These are phyloP conservation scores for Caryocar brasiliense DNA, from an alignment of 441 rosid species.

Conservation along the genomic window DNA sequence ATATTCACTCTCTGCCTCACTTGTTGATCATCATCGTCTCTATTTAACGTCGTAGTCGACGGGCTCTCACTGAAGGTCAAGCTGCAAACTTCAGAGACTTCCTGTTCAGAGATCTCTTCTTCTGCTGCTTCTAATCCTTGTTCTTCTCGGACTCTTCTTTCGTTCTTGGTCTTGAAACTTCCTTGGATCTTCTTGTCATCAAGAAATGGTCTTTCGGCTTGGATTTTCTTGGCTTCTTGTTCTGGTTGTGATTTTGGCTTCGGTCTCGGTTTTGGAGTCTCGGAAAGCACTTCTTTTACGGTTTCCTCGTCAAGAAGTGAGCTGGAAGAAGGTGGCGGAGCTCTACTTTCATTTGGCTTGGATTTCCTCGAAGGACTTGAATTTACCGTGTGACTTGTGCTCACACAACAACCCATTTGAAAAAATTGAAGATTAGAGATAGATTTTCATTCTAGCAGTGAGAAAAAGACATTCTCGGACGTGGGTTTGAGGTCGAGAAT, in stretches of 20 bases:
- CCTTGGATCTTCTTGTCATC: background rate
- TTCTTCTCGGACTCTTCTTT: background rate
- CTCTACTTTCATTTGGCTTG: constrained; percentile 23
- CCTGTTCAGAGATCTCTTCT: constrained; percentile 18
- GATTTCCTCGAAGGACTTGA: constrained; percentile 1
- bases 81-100: constrained; percentile 59
- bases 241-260: background rate
- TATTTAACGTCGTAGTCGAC: constrained; percentile 32
- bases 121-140: background rate
- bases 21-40: constrained; percentile 8
- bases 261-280: constrained; percentile 30
- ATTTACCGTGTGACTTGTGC: constrained; percentile 24
- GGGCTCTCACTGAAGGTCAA: constrained; percentile 54
- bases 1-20: constrained; percentile 17
- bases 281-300: constrained; percentile 63
- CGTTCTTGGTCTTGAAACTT: background rate
- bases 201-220: constrained; percentile 1
- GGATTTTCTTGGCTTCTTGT: background rate
- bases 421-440: too few relatives aligned
- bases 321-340: constrained; percentile 45
- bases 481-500: too few relatives aligned
- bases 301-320: constrained; percentile 40
- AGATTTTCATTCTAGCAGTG: too few relatives aligned
- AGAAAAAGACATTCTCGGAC: too few relatives aligned
- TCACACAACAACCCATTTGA: constrained; percentile 60